Conservation (phyloP, 345 rosid genomes). For the Clausena lansium region DNA sequence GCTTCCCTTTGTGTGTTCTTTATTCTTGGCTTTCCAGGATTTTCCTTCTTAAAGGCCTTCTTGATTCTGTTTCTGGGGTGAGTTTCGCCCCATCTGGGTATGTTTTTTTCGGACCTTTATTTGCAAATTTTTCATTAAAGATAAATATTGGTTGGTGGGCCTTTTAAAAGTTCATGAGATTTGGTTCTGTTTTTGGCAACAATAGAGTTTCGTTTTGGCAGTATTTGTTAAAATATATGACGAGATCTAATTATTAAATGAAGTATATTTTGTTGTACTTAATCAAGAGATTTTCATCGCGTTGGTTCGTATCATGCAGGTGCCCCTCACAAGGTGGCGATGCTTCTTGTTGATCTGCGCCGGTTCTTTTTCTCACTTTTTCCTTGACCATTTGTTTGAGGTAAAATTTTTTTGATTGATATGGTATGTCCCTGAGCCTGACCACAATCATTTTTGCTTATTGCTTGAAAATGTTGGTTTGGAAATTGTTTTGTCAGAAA, state of each 20-base stretch:
- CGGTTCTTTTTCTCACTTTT: slow-evolving; percentile 68
- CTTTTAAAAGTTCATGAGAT: not conserved
- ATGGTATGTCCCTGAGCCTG: not conserved
- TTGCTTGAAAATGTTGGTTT: not conserved
- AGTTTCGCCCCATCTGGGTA: slow-evolving; percentile 16
- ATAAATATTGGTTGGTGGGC: not conserved
- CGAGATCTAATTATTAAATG: not conserved
- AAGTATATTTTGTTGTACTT: not conserved
- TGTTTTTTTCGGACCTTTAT: not conserved
- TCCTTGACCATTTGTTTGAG: slow-evolving; percentile 73
- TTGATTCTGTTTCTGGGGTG: slow-evolving; percentile 63
- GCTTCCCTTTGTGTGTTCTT: slow-evolving; percentile 47
- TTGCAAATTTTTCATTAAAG: not conserved
- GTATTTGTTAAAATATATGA: not conserved
- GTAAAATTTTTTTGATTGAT: slow-evolving; percentile 21
- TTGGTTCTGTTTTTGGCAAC: not conserved
- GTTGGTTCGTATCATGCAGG: slow-evolving; percentile 27
- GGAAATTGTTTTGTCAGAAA: not conserved
- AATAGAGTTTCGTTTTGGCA: not conserved
- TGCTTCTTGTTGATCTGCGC: slow-evolving; percentile 51
- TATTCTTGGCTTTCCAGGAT: slow-evolving; percentile 49
- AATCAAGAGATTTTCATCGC: not conserved
- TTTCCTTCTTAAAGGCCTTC: slow-evolving; percentile 38
- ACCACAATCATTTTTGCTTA: not conserved
- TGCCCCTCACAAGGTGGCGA: slow-evolving; percentile 54